Base-by-base conservation (phyloP, 2,329 filamentous ascomycete genomes). In the Penicillium sp. region DNA sequence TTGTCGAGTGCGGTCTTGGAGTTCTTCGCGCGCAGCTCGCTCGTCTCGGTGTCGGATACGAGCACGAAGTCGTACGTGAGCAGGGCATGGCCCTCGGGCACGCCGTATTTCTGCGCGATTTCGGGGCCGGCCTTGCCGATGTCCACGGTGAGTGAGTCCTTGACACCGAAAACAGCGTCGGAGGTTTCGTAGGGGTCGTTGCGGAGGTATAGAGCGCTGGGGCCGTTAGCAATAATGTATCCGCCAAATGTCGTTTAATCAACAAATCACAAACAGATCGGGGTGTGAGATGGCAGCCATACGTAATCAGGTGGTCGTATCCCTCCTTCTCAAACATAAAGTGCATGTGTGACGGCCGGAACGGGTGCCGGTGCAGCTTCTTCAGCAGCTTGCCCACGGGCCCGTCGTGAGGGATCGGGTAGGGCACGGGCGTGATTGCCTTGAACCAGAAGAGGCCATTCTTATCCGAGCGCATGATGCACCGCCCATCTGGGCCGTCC, bases 141-240 rank as follows among this genome's bases (percentile, higher is more conserved):
- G 50, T 87, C 83, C 10, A 88, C 74, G n/a, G 87, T 69, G 9
- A 94, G 72, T 18, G 83, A 87, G 59, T 87, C 76, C 64, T 94
- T 94, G 41, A 94, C 87, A 14, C 87, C 87, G 54, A 94, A 94
- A 1, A 94, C 87, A 0, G 87, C 86, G 58, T 94, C 87, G 0
- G 84, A 86, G 1, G 80, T 86, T 69, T 91, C 86, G 60, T 91
- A 93, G 1, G 84, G 84, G 54, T 91, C 86, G 31, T 81, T 82
- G 2, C 84, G 79, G 39, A 90, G 71, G 58, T 91, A 94, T 0
- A 94, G 70, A 0, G 87, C 85, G 3, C 84, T 88, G 31, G 11
- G n/a, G n/a, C n/a, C n/a, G n/a, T n/a, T 7, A 27, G 25, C 5
- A n/a, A n/a, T n/a, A 27, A 13, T 27, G 14, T 27, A 6, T n/a